Percentiles rank a stretch among this genome's conserved stretches.
Conservation (phyloP, 768 basidiomycete genomes). For the Phylloporus arenicola region DNA sequence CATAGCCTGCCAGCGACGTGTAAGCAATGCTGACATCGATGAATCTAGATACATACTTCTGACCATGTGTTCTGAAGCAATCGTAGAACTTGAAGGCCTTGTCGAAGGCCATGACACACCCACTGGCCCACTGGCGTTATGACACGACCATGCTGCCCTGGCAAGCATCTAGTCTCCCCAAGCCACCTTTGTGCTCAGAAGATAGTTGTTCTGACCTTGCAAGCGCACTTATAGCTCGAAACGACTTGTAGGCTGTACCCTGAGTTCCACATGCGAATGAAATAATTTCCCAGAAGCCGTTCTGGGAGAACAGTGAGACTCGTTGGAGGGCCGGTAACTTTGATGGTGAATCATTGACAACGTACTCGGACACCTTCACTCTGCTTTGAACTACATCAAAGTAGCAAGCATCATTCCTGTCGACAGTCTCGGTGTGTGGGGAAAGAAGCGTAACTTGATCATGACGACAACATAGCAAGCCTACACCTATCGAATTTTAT, state of each 20-base stretch:
- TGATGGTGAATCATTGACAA: too few species aligned
- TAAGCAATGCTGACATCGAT: not conserved
- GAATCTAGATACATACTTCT: not conserved
- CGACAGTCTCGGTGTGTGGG: not conserved
- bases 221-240: not conserved
- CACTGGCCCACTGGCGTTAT: not conserved
- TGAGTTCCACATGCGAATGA: not conserved
- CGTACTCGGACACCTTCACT: too few species aligned
- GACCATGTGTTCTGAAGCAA: not conserved
- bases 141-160: not conserved
- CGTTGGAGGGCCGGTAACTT: too few species aligned
- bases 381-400: not conserved
- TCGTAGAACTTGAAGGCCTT: not conserved
- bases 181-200: not conserved
- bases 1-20: not conserved
- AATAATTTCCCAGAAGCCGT: too few species aligned
- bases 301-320: too few species aligned
- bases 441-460: slow-evolving; percentile 2
- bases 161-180: not conserved
- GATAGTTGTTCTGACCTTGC: not conserved
- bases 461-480: slow-evolving; percentile 11
- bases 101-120: not conserved
- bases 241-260: not conserved
- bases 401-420: not conserved
- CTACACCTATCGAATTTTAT: slow-evolving; percentile 20